A percentile compares a stretch with the other conserved stretches of the same genome.
These are phyloP conservation scores for Calcarisporium arbuscula DNA, from an alignment of 2,329 filamentous ascomycete species.

Conservation along the genomic window DNA sequence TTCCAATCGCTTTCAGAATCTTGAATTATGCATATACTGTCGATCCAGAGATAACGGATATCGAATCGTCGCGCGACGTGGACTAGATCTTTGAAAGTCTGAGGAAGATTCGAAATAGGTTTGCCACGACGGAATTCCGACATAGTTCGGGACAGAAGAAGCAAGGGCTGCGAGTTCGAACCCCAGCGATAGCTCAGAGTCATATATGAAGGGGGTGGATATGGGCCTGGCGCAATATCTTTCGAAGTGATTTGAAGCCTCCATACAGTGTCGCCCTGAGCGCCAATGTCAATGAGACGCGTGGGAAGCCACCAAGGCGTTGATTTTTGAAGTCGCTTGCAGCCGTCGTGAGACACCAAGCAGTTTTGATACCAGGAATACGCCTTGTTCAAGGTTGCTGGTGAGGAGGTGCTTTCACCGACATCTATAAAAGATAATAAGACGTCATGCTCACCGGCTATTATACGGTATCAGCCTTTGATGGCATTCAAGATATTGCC, in stretches of 20 bases:
- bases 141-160: slow-evolving; percentile 1
- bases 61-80: slow-evolving; percentile 9
- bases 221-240: not conserved
- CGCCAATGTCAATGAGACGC: slow-evolving; percentile 4
- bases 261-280: not conserved
- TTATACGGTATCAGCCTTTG: too few relatives aligned
- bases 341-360: too few relatives aligned
- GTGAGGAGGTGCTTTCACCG: too few relatives aligned
- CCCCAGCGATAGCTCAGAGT: slow-evolving; percentile 7
- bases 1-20: slow-evolving; percentile 13
- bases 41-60: slow-evolving; percentile 14
- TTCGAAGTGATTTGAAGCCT: not conserved
- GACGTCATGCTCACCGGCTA: too few relatives aligned
- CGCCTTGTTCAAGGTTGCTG: too few relatives aligned
- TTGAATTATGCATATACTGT: slow-evolving; percentile 15
- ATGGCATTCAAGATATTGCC: too few relatives aligned
- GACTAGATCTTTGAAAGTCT: slow-evolving; percentile 12
- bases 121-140: not conserved
- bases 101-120: slow-evolving; percentile 3
- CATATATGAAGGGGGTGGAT: too few relatives aligned
- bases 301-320: too few relatives aligned
- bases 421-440: too few relatives aligned
- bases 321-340: too few relatives aligned
- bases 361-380: too few relatives aligned
- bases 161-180: slow-evolving; percentile 1